Base-by-base conservation (phyloP, 192 early-diverging fungal species). In the Podila epicladia region DNA sequence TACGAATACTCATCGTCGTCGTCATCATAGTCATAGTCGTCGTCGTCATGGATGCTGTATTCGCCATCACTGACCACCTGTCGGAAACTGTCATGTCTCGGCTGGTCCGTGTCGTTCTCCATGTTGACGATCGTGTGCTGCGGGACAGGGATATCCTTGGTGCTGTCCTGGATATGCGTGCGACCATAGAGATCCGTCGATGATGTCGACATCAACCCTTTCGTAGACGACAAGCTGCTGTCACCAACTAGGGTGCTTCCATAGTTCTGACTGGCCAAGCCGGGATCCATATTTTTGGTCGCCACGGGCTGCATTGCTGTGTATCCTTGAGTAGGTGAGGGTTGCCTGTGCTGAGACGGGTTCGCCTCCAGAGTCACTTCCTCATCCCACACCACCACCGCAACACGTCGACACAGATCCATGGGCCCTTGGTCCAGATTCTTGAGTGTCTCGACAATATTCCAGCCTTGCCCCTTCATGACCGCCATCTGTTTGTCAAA, bases 391-490 rank as follows among this genome's bases (percentile, higher is more conserved):
- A 92, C 80, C 28, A 89, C 73, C 24, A 84, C 55, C 28, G 85
- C 75, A 15, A 87, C 75, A 31, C 82, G 73, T 11, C 83, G 65
- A 13, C 80, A 83, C 17, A 92, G 82, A 62, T 89, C 89, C 33
- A 89, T 59, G 1, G 89, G 89, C 13, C 88, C 85, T 13, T 84
- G 83, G n/a, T 82, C 72, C 26, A 82, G 72, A 51, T 89, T 86
- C 32, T 87, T 85, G 17, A 97, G 82, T 1, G 88, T 86, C 57
- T 94, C 88, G 0, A 93, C 91, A 65, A 97, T 85, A 74, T 97
- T 96, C 82, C 89, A 96, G 2, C 92, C 94, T 82, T 97, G 94
- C 0, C 95, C 96, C 26, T 95, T 90, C 48, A 97, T 84, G 3
- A 97, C 94, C 0, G 93, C 88, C 72, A 93, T 89, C 69, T 97